phyloP scores from a whole-genome alignment of 2,329 filamentous ascomycete species.

The Cordyceps farinosa region DNA sequence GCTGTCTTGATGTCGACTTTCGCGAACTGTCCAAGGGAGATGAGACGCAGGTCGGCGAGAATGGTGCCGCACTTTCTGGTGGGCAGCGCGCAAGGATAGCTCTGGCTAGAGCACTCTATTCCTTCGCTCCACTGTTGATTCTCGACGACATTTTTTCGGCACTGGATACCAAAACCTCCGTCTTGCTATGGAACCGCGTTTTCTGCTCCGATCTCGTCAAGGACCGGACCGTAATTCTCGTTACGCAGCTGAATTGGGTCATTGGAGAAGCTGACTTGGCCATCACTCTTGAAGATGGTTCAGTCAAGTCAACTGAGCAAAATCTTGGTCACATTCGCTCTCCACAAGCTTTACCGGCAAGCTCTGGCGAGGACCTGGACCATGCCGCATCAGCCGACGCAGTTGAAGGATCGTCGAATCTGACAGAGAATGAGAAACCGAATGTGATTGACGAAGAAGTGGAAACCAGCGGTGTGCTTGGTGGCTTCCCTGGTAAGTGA shows the following conservation, averaged over 20 bases:
- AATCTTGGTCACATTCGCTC: constrained; percentile 45
- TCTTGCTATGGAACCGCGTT: constrained; percentile 53
- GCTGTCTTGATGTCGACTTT: constrained; percentile 50
- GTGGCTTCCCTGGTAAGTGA: constrained; percentile 22
- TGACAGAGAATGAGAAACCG: background rate
- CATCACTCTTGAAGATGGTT: constrained; percentile 44
- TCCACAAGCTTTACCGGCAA: constrained; percentile 35
- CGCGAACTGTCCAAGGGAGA: constrained; percentile 49
- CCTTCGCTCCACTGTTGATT: constrained; percentile 50
- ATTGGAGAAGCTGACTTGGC: constrained; percentile 47
- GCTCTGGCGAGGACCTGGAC: constrained; percentile 1
- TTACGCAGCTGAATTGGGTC: constrained; percentile 54
- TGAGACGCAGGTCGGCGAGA: constrained; percentile 50
- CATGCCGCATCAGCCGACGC: background rate
- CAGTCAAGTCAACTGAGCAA: constrained; percentile 37
- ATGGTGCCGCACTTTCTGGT: constrained; percentile 52
- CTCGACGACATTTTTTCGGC: constrained; percentile 60
- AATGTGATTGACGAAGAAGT: constrained; percentile 10
- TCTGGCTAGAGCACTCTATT: constrained; percentile 55
- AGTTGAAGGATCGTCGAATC: background rate
- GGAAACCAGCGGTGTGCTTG: constrained; percentile 30
- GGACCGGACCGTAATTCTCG: constrained; percentile 53
- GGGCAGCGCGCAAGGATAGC: constrained; percentile 56
- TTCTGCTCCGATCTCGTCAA: constrained; percentile 54
- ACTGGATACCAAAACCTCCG: constrained; percentile 56